Base-by-base conservation (phyloP, 441 rosid species). In the Pelargonium fulgidum region DNA sequence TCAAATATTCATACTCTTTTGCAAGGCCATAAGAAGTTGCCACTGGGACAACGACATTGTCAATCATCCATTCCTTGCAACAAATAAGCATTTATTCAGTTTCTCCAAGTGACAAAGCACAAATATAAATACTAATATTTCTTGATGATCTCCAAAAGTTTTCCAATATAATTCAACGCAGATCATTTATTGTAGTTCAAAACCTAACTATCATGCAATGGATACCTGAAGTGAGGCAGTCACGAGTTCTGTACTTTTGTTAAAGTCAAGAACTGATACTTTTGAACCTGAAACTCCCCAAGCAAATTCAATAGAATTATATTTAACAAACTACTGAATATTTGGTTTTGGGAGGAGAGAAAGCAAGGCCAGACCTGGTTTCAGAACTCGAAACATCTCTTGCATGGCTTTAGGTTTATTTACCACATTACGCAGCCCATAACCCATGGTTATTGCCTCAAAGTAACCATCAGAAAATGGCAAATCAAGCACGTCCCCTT, bases 401-500 rank as follows among this genome's bases (percentile, higher is more conserved):
- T 42, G 72, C 87, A 87, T 79, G 68, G 88, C 87, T 77, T 85
- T 81, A 44, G 16, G 52, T 74, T 77, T 91, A 77, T 91, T 89
- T 13, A 87, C 75, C 75, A 93, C 87, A 68, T 93, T 89, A 59
- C 96, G 73, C 10, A 93, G 82, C 67, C 97, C 98, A 77, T 88
- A 93, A 70, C 97, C 95, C 86, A 93, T 84, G 1, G 96, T 88
- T 50, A 91, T 83, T 26, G 90, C 96, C 76, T 89, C 89, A 68
- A 91, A 91, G 68, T 64, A 65, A 75, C 86, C 73, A 73, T 89
- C 87, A 65, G 83, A 71, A 80, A 86, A 89, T 1, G 93, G 93
- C 80, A 93, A 81, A 73, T 85, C 80, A 29, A 87, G 82, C 10
- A 88, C 95, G 76, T 91, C 91, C 50, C 93, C 97, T 85, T 87